Conservation (phyloP, 345 rosid species). For the Reutealis trisperma region DNA sequence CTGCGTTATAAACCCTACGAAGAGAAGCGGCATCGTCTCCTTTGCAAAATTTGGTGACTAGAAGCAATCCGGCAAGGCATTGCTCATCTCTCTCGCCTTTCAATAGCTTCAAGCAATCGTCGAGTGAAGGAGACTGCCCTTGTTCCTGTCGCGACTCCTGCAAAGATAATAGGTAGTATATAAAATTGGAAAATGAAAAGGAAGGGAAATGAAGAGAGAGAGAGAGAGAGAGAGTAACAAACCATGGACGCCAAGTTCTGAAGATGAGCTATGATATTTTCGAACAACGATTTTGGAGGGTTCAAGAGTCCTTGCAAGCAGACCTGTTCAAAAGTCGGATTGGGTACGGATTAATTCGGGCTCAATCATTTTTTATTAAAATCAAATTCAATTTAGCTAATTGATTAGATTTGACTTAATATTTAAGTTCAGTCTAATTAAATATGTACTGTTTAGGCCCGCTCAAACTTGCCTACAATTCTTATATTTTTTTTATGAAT, state of each 20-base stretch:
- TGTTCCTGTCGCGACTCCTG: constrained; percentile 30
- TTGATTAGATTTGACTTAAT: no score
- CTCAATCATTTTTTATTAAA: no score
- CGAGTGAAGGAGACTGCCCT: constrained; percentile 54
- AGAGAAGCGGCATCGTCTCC: constrained; percentile 61
- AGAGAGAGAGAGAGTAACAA: not conserved
- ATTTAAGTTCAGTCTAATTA: no score
- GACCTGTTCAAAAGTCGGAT: no score
- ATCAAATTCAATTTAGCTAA: no score
- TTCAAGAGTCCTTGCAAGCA: not conserved
- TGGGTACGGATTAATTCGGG: no score
- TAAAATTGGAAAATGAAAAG: not conserved
- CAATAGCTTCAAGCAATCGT: constrained; percentile 74
- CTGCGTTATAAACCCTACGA: constrained; percentile 59
- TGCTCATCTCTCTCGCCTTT: constrained; percentile 93
- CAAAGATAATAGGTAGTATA: not conserved
- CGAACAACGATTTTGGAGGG: not conserved
- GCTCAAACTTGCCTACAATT: no score
- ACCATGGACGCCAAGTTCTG: constrained; percentile 23
- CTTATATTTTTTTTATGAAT: no score
- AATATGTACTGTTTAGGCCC: no score
- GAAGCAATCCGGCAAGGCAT: constrained; percentile 79
- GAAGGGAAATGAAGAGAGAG: not conserved
- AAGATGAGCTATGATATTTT: not conserved
- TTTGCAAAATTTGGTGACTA: constrained; percentile 75